A percentile compares a stretch with the other conserved stretches of the same genome.
These are phyloP conservation scores for Talaromyces sp. DNA, from an alignment of 2,329 filamentous ascomycete genomes.

Conservation along the genomic window DNA sequence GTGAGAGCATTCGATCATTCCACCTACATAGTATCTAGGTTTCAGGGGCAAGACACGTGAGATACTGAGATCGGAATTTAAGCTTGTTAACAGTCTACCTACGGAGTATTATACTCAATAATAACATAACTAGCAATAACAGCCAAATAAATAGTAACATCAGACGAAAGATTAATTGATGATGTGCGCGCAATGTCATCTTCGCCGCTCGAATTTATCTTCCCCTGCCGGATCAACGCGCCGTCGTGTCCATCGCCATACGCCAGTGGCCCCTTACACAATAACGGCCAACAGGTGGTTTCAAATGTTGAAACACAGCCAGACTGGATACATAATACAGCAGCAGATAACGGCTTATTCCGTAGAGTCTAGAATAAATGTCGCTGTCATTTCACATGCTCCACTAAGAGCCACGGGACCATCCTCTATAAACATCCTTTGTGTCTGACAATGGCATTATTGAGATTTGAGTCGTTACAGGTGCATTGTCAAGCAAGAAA, in stretches of 20 bases:
- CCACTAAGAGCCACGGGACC: constrained; percentile 4
- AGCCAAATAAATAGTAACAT: not conserved
- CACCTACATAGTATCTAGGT: not conserved
- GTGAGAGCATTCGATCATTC: not conserved
- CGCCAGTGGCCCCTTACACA: not conserved
- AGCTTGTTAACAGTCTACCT: too few relatives aligned
- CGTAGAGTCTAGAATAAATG: not conserved
- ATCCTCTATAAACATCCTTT: not conserved
- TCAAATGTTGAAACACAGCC: constrained; percentile 2
- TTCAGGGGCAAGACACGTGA: not conserved
- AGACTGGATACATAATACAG: not conserved
- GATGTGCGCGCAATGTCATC: constrained; percentile 4
- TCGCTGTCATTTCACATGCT: constrained; percentile 6
- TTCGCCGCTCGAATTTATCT: not conserved
- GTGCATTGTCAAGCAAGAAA: too few relatives aligned
- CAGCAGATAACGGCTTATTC: too few relatives aligned
- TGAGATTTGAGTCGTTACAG: not conserved
- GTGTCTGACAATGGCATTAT: not conserved
- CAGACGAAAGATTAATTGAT: not conserved
- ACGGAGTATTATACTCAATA: not conserved
- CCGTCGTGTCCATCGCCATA: not conserved
- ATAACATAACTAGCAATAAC: too few relatives aligned
- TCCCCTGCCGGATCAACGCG: not conserved
- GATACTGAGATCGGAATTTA: not conserved
- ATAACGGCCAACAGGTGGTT: not conserved